Percentiles rank a stretch among this genome's conserved stretches.
Evolutionary conservation across 2,329 filamentous ascomycete genomes (phyloP).

Genomic region (Aureobasidium sp.): DNA sequence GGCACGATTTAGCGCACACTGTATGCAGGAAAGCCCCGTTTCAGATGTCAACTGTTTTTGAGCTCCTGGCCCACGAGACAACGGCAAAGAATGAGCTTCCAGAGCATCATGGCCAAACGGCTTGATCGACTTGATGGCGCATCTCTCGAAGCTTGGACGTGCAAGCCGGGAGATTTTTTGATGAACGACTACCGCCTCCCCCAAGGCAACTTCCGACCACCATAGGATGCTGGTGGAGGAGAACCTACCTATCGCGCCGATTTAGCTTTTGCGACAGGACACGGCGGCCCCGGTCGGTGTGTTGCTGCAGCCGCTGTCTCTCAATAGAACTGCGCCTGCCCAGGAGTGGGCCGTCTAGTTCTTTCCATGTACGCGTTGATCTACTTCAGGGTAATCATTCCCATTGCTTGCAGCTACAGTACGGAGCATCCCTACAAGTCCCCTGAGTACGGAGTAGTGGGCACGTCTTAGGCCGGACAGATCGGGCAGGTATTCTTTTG

Average conservation of each 20-base stretch:
- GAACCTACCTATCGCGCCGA: neutral
- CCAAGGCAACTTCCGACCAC: constrained; percentile 1
- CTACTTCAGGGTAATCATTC: neutral
- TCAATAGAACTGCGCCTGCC: neutral
- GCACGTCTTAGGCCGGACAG: neutral
- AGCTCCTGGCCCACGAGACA: constrained; percentile 1
- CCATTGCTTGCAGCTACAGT: neutral
- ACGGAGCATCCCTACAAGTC: neutral
- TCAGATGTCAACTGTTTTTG: constrained; percentile 9
- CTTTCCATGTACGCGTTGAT: neutral
- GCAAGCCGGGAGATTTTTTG: neutral
- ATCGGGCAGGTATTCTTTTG: neutral
- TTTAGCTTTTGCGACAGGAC: constrained; percentile 9
- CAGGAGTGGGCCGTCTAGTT: neutral
- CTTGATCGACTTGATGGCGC: constrained; percentile 11
- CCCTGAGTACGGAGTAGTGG: neutral
- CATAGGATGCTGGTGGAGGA: constrained; percentile 2
- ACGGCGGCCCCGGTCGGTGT: constrained; percentile 6
- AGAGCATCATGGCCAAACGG: constrained; percentile 10
- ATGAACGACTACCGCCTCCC: neutral
- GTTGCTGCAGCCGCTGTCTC: constrained; percentile 4
- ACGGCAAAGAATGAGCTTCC: constrained; percentile 1
- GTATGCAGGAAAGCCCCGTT: constrained; percentile 12
- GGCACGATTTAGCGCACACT: constrained; percentile 10
- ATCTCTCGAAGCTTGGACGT: constrained; percentile 7